Base-by-base conservation (phyloP, 208 protist genomes). In the Kentomonas sorsogonicus region DNA sequence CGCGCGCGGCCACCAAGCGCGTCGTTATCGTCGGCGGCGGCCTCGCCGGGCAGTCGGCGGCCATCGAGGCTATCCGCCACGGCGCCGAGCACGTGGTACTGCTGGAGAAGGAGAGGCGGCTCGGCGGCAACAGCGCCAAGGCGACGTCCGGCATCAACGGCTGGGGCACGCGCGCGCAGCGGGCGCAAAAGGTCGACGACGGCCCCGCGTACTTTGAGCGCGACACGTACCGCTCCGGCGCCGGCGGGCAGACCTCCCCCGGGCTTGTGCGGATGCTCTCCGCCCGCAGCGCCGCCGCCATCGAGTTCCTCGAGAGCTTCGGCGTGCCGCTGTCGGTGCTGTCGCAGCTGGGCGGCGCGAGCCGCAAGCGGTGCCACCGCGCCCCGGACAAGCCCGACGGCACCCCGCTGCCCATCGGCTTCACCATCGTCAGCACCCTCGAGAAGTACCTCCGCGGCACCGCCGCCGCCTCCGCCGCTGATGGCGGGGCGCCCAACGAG, bases 121-220 rank as follows among this genome's bases (percentile, higher is more conserved):
- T 96, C 11, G 96, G 96, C 26, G 96, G 96, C 53, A 98, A 98
- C 75, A 97, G 90, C 34, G 93, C 89, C 47, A 98, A 98, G 79
- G 96, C 96, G 9, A 96, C 89, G 7, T 97, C 92, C 22, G 96
- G 96, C 66, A 98, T 98, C 59, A 98, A 98, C 66, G 94, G 68
- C 18, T 89, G 84, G 71, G 72, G 73, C 26, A 96, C 96, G 6
- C 71, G 72, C 38, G 79, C 88, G 20, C 94, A 98, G 79, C 74
- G 71, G 25, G 54, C 78, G 67, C 43, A 69, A 29, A 73, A 74
- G 38, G 48, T 93, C 55, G 64, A 72, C 39, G 86, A 93, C 61
- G 71, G 52, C 51, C 69, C 71, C 46, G 81, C 77, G 63, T 86
- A 72, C 68, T 95, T 91, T 60, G 75, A 91, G 68, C 76, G 78